Evolutionary conservation across 2,329 filamentous ascomycete species (phyloP), one percentile per base, ranked within the genome.

Genomic region (Phyllosticta ampelicida): DNA sequence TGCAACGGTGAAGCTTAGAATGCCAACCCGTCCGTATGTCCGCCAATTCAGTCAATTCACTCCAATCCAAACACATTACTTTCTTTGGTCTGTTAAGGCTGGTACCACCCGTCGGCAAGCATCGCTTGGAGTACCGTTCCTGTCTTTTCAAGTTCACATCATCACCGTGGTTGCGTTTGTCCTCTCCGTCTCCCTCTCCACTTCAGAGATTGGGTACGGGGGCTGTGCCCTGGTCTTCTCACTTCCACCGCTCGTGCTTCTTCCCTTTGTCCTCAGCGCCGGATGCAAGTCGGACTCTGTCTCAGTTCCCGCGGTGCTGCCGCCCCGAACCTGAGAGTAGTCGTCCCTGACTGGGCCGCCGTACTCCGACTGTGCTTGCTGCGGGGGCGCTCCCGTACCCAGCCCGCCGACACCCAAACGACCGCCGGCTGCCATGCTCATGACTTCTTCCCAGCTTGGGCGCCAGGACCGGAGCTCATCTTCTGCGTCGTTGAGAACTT

Each of bases 401-500:
- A 78, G 76, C 29, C 74, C 75, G 58, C 75, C 76, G n/a, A 67
- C 64, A 21, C 78, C 78, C 44, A 83, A 67, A n/a, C 36, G 36
- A 16, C 36, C 36, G 26, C 73, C 73, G 9, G 74, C 76, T 6
- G 78, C 76, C 2, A 75, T 70, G 6, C 51, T 36, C 5, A 48
- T 18, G 56, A 86, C 77, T 2, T 81, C 80, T 62, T 83, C 80
- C 11, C 81, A 67, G 23, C 73, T 74, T 26, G 80, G 73, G 58
- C 77, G 73, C 89, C 92, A 97, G 48, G 83, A 80, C 57, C 86
- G 83, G 61, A 99, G 82, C 65, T 95, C 89, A 56, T 89, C 86
- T 73, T 99, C 94, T 49, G 90, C 91, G 62, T 96, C 91, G 67
- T 95, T 94, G 23, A 99, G 82, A 51, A 97, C 83, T 70, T 95